Base-by-base conservation (phyloP, 1,139 yeast genomes). In the Candida tetrigidarum region DNA sequence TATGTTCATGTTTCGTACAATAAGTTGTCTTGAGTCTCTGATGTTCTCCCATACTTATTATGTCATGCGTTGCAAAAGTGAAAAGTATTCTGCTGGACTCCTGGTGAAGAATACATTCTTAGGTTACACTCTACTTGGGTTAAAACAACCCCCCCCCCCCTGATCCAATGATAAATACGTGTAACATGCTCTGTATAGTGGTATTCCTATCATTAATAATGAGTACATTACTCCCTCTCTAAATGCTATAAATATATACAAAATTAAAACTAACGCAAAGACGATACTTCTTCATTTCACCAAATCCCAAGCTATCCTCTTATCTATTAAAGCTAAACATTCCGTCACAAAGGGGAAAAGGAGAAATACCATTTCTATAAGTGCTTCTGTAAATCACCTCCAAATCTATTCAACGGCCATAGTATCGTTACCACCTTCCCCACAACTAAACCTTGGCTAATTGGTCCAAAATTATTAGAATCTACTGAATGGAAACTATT, bases 401-500 rank as follows among this genome's bases (percentile, higher is more conserved):
- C 82, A 55, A 74, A 69, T 50, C 96, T 71, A 27, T 70, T 64
- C 6, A 78, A 69, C 0, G 97, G 97, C 83, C 87, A 87, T 37
- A 89, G 60, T 2, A 89, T 72, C 33, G 66, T 62, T 1, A 80
- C 71, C 1, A 85, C 96, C 56, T 81, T 85, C 2, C 96, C 97
- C 14, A 86, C 60, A 19, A 89, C 84, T 51, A 90, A 67, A 0
- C 91, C 96, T 42, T 82, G 76, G 30, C 96, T 84, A 1, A 91
- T 78, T 0, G 97, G 96, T 0, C 97, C 97, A 66, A 87, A 91
- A 8, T 76, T 77, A 60, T 90, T 90, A 40, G 93, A 84, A 64
- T 91, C 97, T 3, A 90, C 68, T 1, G 96, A 86, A 57, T 89
- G 97, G 44, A 84, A 69, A n/a, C 66, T 64, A 60, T 90, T 91